phyloP scores from a whole-genome alignment of 163 green algal genomes.

The Volvox carteri region DNA sequence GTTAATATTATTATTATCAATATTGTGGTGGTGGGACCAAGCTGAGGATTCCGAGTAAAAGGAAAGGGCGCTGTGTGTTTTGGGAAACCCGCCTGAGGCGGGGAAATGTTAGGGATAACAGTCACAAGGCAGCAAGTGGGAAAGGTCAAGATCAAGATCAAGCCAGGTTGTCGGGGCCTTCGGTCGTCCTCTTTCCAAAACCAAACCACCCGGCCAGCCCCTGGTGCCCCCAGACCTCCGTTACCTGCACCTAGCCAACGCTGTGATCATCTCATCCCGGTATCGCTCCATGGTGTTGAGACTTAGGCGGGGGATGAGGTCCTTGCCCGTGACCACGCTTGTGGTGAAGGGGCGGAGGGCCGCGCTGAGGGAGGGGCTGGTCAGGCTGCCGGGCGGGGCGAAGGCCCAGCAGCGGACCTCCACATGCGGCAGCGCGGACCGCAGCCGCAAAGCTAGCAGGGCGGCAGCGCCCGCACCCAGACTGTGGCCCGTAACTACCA shows the following conservation, averaged over 20 bases:
- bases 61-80: too few species aligned
- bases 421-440: slow-evolving; percentile 14
- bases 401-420: slow-evolving; percentile 77
- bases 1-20: too few species aligned
- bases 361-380: slow-evolving; percentile 59
- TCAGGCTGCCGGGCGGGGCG: slow-evolving; percentile 74
- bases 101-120: too few species aligned
- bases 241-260: slow-evolving; percentile 45
- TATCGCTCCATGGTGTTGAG: slow-evolving; percentile 71
- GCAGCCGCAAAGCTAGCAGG: slow-evolving; percentile 57
- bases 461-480: slow-evolving; percentile 78
- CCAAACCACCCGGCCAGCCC: not conserved
- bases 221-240: not conserved
- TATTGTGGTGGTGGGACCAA: too few species aligned
- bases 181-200: too few species aligned
- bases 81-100: too few species aligned
- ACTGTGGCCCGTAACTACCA: slow-evolving; percentile 83
- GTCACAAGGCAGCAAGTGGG: too few species aligned
- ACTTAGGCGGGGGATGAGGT: slow-evolving; percentile 80
- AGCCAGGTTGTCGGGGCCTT: too few species aligned
- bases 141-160: too few species aligned
- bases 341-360: slow-evolving; percentile 66
- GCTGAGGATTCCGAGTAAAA: too few species aligned
- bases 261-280: slow-evolving; percentile 80
- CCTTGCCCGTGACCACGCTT: slow-evolving; percentile 73